phyloP scores from a whole-genome alignment of 495 filamentous ascomycete genomes.

The Talaromyces nanjingensis region DNA sequence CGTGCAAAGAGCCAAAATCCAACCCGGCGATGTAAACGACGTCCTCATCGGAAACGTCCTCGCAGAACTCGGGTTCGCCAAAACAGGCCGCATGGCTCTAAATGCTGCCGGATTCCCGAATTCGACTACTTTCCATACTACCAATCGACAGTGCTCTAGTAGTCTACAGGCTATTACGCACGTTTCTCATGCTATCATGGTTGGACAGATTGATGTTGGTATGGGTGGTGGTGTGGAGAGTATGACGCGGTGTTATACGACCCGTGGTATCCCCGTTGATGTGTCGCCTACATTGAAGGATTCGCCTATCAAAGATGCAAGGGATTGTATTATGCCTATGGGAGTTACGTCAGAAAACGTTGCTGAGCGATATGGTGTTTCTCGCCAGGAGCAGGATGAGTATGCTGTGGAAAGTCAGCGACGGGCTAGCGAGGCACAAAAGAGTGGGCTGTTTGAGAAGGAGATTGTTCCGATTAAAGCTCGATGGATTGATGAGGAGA shows the following conservation, averaged over 20 bases:
- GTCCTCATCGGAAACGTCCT: slow-evolving; percentile 74
- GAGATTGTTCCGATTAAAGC: slow-evolving; percentile 77
- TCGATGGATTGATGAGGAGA: slow-evolving; percentile 57
- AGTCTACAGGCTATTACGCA: slow-evolving; percentile 82
- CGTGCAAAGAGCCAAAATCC: slow-evolving; percentile 41
- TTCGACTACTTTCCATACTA: slow-evolving; percentile 61
- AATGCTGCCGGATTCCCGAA: slow-evolving; percentile 85
- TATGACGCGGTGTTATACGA: slow-evolving; percentile 64
- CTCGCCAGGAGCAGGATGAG: slow-evolving; percentile 63
- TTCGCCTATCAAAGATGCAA: slow-evolving; percentile 54
- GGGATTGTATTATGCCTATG: slow-evolving; percentile 79
- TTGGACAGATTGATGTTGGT: slow-evolving; percentile 71
- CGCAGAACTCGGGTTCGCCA: slow-evolving; percentile 72
- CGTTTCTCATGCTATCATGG: slow-evolving; percentile 70
- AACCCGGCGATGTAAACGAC: slow-evolving; percentile 56
- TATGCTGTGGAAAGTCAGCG: slow-evolving; percentile 73
- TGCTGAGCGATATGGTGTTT: slow-evolving; percentile 67
- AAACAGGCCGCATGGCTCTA: slow-evolving; percentile 72
- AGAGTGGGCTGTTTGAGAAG: slow-evolving; percentile 71
- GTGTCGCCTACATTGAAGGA: slow-evolving; percentile 55
- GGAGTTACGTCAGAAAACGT: slow-evolving; percentile 89
- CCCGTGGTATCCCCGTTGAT: slow-evolving; percentile 62
- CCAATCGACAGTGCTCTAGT: slow-evolving; percentile 86
- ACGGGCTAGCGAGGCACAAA: slow-evolving; percentile 72
- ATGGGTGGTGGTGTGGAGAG: slow-evolving; percentile 74